Evolutionary conservation across 2,329 filamentous ascomycete species (phyloP), one percentile per base, ranked within the genome.

Genomic region (Arthrobotrys entomopaga): DNA sequence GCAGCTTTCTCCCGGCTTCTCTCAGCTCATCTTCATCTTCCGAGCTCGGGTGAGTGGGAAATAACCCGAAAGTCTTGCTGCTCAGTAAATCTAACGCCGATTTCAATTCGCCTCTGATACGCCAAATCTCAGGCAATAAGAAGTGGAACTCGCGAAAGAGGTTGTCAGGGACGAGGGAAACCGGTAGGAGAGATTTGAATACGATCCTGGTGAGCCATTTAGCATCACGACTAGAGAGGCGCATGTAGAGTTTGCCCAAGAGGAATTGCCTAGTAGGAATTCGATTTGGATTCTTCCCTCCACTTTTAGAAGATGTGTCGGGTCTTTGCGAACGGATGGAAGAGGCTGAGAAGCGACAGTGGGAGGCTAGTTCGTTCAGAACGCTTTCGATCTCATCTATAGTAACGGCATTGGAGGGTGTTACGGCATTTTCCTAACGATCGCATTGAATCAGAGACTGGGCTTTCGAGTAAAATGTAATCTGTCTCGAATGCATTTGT

Each of bases 161-260:
- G 16, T 53, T 64, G 65, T 77, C 77, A 59, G 48, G 76, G 46
- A 34, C 67, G 46, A 67, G 20, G 10, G 57, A 53, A 16, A 78
- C 72, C 3, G 76, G 77, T 13, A 75, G 59, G 34, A 77, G 22
- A 2, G 71, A 74, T 56, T 78, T 78, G 24, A 79, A 61, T 46
- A 79, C 60, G 19, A 71, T 72, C 24, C 77, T 58, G 19, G 76
- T 77, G n/a, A 78, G 66, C 78, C 78, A 79, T 61, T 78, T 78
- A 7, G 70, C 77, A 66, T 79, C 77, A 22, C 65, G 64, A 29
- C 76, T 76, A 26, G 72, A 76, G 40, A 79, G 40, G 13, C 73
- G 70, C 29, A 50, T 64, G 22, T 76, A 79, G 11, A 79, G 67
- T 22, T 40, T 48, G 15, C 61, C 71, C 5, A 78, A 49, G 46